phyloP scores from a whole-genome alignment of 192 early-diverging fungal species.

The Thoreauomyces humboldtii region DNA sequence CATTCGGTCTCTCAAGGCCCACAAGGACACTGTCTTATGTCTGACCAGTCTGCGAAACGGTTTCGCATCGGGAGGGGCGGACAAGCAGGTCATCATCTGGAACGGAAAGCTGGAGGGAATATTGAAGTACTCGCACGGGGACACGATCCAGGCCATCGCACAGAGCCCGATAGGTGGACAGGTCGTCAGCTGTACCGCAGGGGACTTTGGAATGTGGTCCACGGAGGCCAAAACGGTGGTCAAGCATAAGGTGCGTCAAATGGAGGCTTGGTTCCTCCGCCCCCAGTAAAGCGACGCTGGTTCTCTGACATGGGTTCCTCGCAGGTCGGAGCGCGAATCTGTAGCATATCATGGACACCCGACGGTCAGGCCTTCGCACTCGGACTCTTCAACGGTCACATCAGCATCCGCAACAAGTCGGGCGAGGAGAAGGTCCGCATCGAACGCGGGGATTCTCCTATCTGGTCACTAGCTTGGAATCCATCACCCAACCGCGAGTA shows the following conservation, averaged over 20 bases:
- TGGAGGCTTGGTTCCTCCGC: not conserved
- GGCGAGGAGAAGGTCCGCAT: slow-evolving; percentile 59
- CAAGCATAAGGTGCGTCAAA: slow-evolving; percentile 47
- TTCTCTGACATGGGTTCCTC: not conserved
- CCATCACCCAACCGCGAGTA: slow-evolving; percentile 39
- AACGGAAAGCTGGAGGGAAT: slow-evolving; percentile 48
- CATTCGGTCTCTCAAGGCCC: slow-evolving; percentile 50
- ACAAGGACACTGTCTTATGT: slow-evolving; percentile 52
- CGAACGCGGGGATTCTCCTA: slow-evolving; percentile 47
- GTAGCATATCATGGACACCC: slow-evolving; percentile 49
- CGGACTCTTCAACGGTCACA: slow-evolving; percentile 54
- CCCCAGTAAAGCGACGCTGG: too few species aligned
- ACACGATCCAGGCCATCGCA: slow-evolving; percentile 51
- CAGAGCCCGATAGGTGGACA: slow-evolving; percentile 49
- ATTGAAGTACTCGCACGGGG: slow-evolving; percentile 56
- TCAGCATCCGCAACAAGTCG: slow-evolving; percentile 47
- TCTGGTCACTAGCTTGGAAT: slow-evolving; percentile 57
- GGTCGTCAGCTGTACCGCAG: slow-evolving; percentile 47
- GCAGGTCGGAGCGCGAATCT: slow-evolving; percentile 49
- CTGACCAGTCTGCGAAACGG: slow-evolving; percentile 27
- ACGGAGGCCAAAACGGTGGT: slow-evolving; percentile 52
- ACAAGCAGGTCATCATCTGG: slow-evolving; percentile 65
- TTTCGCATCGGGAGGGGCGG: slow-evolving; percentile 58
- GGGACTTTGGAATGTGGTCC: slow-evolving; percentile 62
- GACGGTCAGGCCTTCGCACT: slow-evolving; percentile 59